Evolutionary conservation across 2,329 filamentous ascomycete genomes (phyloP), one percentile per base, ranked within the genome.

Genomic region (Alternaria infectoria): DNA sequence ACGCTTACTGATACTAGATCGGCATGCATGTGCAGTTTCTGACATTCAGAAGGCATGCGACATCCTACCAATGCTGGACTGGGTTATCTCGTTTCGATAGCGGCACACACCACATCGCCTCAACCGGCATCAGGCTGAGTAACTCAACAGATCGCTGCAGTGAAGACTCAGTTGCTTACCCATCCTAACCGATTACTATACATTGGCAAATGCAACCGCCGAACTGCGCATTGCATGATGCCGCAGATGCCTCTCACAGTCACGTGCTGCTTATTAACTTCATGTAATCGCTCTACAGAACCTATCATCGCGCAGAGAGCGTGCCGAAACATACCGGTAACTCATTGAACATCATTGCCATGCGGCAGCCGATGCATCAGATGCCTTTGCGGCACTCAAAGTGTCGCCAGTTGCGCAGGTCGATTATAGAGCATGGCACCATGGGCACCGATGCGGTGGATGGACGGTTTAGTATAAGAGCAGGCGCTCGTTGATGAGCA

Each of bases 1-100:
- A 21, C 17, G 43, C 17, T 45, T 21, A 21, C 2, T 5, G 0
- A 23, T 45, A 21, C 19, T 45, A 0, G 0, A 21, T 1, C 2
- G 12, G 43, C 21, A 45, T 2, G 43, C 21, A 21, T 23, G 3
- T 1, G 21, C 17, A 23, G 43, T 23, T 8, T 8, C 11, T 2
- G 11, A 45, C 12, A 23, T 23, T 17, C 11, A 15, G 43, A 45
- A 10, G 32, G 32, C 15, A 40, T 9, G 32, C 32, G 32, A 40
- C 32, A n/a, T 40, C 8, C 15, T 10, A 40, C 7, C 13, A 9
- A 36, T n/a, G 32, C 2, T 36, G 32, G 32, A 36, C 32, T 36
- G 13, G 32, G 32, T 5, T 36, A 2, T 36, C 32, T 36, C 32
- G 32, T 36, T n/a, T 36, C 32, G 32, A 5, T n/a, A 9, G 15